Percentiles rank a stretch among this genome's conserved stretches.
Conservation (phyloP, 2,329 filamentous ascomycete species). For the Drechslerella coelobrocha region DNA sequence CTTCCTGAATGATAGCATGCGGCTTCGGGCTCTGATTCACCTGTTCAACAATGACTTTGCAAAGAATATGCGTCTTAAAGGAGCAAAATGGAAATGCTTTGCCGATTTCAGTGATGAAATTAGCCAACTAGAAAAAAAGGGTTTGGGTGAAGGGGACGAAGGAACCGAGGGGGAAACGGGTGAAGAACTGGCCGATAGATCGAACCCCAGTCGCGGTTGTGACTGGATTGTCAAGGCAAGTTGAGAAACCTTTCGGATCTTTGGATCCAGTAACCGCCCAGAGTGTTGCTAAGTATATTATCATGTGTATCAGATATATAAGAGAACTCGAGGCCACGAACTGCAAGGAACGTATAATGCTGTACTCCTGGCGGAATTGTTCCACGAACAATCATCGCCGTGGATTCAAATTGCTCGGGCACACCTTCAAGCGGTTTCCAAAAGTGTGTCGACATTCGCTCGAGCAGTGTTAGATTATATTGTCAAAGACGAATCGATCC, state of each 20-base stretch:
- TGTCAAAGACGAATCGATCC: constrained; percentile 50
- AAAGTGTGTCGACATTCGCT: constrained; percentile 48
- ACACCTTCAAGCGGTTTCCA: constrained; percentile 52
- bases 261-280: no score
- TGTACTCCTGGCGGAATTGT: constrained; percentile 58
- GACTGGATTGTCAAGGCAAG: constrained; percentile 10
- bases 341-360: constrained; percentile 59
- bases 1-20: background rate
- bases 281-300: no score
- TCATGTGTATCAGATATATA: no score
- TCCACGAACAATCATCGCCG: constrained; percentile 58
- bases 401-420: constrained; percentile 56
- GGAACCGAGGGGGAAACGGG: constrained; percentile 50
- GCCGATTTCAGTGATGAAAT: background rate
- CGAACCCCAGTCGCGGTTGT: constrained; percentile 7
- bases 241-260: constrained; percentile 44
- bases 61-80: constrained; percentile 52
- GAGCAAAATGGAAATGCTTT: constrained; percentile 55
- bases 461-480: constrained; percentile 42
- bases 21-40: constrained; percentile 56
- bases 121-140: background rate
- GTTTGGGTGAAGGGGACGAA: constrained; percentile 23
- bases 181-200: constrained; percentile 57
- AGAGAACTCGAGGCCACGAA: constrained; percentile 56
- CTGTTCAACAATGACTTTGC: constrained; percentile 55